Percentiles rank a stretch among this genome's conserved stretches.
Conservation (phyloP, 148 eudicot species). For the Nepenthes gracilis region DNA sequence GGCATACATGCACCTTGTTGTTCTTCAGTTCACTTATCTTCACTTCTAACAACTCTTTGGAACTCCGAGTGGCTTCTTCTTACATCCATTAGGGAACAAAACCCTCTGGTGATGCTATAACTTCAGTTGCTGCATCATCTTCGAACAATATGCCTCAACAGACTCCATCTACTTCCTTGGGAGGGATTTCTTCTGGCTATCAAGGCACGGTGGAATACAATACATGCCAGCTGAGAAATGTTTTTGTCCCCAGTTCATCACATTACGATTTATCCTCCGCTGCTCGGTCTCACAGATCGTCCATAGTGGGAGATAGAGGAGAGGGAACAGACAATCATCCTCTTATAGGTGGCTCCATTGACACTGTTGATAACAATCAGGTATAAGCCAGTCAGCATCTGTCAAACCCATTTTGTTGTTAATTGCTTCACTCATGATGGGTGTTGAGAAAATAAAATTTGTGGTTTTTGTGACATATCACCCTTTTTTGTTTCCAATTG, state of each 20-base stretch:
- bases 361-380: slow-evolving; percentile 54
- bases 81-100: slow-evolving; percentile 31
- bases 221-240: slow-evolving; percentile 43
- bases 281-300: slow-evolving; percentile 41
- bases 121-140: slow-evolving; percentile 33
- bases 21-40: neutral
- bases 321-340: slow-evolving; percentile 42
- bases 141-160: slow-evolving; percentile 46
- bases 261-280: slow-evolving; percentile 61
- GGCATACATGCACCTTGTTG: neutral
- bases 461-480: too few relatives aligned
- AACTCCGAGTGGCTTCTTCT: neutral
- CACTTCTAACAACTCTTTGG: neutral
- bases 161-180: slow-evolving; percentile 46
- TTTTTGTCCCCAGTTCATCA: slow-evolving; percentile 47
- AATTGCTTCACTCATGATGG: neutral
- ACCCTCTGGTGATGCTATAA: slow-evolving; percentile 38
- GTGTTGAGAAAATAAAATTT: too few relatives aligned
- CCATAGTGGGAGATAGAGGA: slow-evolving; percentile 42
- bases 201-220: slow-evolving; percentile 43
- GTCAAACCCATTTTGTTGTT: neutral
- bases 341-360: slow-evolving; percentile 41
- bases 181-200: slow-evolving; percentile 41
- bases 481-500: too few relatives aligned
- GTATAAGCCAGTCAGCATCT: slow-evolving; percentile 16